A percentile compares a stretch with the other conserved stretches of the same genome.
These are phyloP conservation scores for Backusella parvicylindrica DNA, from an alignment of 192 early-diverging fungal species.

Conservation along the genomic window DNA sequence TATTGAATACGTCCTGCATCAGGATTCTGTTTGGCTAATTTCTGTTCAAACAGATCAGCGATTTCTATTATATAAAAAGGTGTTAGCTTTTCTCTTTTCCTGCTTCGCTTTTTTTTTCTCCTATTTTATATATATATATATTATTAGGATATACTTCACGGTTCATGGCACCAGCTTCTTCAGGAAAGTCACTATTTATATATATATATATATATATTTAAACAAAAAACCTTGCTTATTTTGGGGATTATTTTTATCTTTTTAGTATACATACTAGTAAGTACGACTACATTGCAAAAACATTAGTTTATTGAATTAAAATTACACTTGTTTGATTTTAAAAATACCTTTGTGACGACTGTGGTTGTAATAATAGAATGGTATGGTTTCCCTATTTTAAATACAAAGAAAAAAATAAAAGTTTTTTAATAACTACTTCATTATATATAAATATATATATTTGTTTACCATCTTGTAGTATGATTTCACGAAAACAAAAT, in stretches of 20 bases:
- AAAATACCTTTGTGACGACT: slow-evolving; percentile 6
- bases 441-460: background rate
- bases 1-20: slow-evolving; percentile 19
- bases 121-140: too few species aligned
- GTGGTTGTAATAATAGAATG: slow-evolving; percentile 13
- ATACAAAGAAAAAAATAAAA: background rate
- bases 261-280: slow-evolving; percentile 17
- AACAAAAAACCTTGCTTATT: background rate
- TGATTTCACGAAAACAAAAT: background rate
- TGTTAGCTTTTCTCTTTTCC: background rate
- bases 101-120: background rate
- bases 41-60: slow-evolving; percentile 20
- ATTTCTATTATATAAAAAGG: slow-evolving; percentile 5
- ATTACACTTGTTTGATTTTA: background rate
- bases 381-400: slow-evolving; percentile 17
- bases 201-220: background rate
- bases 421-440: background rate
- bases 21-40: slow-evolving; percentile 21
- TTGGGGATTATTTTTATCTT: background rate
- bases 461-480: background rate
- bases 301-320: background rate
- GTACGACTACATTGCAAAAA: background rate
- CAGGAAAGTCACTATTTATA: slow-evolving; percentile 12
- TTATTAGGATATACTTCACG: slow-evolving; percentile 9
- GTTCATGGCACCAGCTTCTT: slow-evolving; percentile 13